phyloP scores from a whole-genome alignment of 148 eudicot genomes.

The Nyssa sinensis region DNA sequence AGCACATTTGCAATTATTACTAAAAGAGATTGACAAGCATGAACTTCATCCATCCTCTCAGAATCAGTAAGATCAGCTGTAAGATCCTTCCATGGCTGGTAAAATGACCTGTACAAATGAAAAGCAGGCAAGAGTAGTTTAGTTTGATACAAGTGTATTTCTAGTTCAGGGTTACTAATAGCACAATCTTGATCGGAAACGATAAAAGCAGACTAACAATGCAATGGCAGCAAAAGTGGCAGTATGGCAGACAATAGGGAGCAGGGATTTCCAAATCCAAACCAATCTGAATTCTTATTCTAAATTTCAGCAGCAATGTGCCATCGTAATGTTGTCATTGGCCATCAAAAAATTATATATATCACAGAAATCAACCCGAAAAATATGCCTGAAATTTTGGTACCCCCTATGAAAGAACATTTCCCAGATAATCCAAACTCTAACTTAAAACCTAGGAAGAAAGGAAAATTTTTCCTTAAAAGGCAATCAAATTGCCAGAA shows the following conservation, averaged over 20 bases:
- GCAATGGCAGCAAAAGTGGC: too few relatives aligned
- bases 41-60: constrained; percentile 53
- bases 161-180: background rate
- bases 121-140: background rate
- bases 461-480: too few relatives aligned
- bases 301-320: background rate
- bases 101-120: constrained; percentile 57
- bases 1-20: constrained; percentile 41
- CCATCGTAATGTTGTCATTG: background rate
- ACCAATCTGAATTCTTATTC: background rate
- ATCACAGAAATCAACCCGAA: background rate
- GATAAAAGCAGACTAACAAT: too few relatives aligned
- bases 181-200: too few relatives aligned
- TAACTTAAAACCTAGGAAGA: too few relatives aligned
- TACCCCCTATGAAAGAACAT: too few relatives aligned
- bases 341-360: too few relatives aligned
- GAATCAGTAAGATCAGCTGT: constrained; percentile 23
- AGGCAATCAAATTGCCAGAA: too few relatives aligned
- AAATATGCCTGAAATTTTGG: background rate
- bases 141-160: background rate
- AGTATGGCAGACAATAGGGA: too few relatives aligned
- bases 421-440: too few relatives aligned
- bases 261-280: too few relatives aligned
- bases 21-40: constrained; percentile 66
- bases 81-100: constrained; percentile 57